Evolutionary conservation across 352 stramenopile genomes (phyloP).

Genomic region (Phytophthora boehmeriae): DNA sequence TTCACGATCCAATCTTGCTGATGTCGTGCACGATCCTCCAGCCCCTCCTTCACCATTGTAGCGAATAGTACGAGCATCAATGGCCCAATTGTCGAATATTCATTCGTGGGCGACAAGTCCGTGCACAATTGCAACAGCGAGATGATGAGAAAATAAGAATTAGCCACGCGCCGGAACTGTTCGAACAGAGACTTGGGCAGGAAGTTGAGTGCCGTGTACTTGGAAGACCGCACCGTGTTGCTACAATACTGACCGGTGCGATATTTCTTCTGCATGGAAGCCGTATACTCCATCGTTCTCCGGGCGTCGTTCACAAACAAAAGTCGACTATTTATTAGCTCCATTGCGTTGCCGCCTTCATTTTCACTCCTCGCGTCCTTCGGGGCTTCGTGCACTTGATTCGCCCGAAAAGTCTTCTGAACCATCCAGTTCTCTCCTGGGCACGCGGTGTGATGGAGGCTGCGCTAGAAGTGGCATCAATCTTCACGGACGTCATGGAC

Average conservation of each 20-base stretch:
- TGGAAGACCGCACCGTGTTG: slow-evolving; percentile 87
- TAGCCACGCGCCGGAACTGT: slow-evolving; percentile 96
- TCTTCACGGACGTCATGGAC: slow-evolving; percentile 15
- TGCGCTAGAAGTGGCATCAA: slow-evolving; percentile 22
- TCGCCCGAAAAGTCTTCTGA: slow-evolving; percentile 22
- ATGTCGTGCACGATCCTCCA: slow-evolving; percentile 80
- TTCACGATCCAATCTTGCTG: slow-evolving; percentile 80
- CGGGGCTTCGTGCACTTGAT: slow-evolving; percentile 10
- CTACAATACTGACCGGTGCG: slow-evolving; percentile 42
- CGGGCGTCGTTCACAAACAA: slow-evolving; percentile 75
- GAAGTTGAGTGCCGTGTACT: slow-evolving; percentile 96
- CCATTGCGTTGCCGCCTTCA: slow-evolving; percentile 7
- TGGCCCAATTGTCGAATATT: slow-evolving; percentile 87
- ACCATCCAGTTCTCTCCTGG: neutral
- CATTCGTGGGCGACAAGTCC: slow-evolving; percentile 84
- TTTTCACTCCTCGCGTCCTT: neutral
- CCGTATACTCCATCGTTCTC: slow-evolving; percentile 65
- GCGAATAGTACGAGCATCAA: slow-evolving; percentile 80
- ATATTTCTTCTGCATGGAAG: slow-evolving; percentile 56
- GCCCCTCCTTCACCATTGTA: slow-evolving; percentile 86
- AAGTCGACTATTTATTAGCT: slow-evolving; percentile 56
- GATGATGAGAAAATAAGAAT: slow-evolving; percentile 97
- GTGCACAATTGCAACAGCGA: slow-evolving; percentile 94
- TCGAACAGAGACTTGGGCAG: slow-evolving; percentile 95
- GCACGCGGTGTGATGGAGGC: neutral